Percentiles rank a stretch among this genome's conserved stretches.
phyloP scores from a whole-genome alignment of 108 stramenopile genomes.

The Skeletonema menzelii region DNA sequence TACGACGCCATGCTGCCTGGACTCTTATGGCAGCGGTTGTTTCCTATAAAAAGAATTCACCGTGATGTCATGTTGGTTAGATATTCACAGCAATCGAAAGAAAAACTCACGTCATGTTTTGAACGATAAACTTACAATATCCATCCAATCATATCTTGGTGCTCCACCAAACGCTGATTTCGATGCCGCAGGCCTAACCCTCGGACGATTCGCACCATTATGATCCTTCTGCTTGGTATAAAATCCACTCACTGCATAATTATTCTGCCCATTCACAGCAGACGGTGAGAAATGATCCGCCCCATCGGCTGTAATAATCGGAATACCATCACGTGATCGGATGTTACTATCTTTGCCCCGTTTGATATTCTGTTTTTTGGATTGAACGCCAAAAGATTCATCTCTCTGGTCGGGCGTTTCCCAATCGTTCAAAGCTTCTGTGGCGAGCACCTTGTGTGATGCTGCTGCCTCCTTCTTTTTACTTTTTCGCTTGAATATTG shows the following conservation, averaged over 20 bases:
- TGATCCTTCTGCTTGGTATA: conserved; percentile 21
- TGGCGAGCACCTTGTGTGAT: not conserved
- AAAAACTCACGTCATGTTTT: not conserved
- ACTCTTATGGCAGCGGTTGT: conserved; percentile 71
- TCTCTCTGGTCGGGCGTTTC: not conserved
- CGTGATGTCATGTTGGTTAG: not conserved
- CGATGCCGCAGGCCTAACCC: conserved; percentile 55
- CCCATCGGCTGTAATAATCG: conserved; percentile 36
- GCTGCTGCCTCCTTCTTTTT: not conserved
- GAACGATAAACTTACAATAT: conserved; percentile 82
- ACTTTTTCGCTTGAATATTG: conserved; percentile 31
- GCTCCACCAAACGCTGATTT: conserved; percentile 75
- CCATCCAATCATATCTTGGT: conserved; percentile 89
- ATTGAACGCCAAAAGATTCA: not conserved
- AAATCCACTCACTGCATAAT: conserved; percentile 8
- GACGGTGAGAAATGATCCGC: conserved; percentile 41
- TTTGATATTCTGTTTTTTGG: not conserved
- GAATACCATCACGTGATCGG: conserved; percentile 38
- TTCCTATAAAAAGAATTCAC: conserved; percentile 46
- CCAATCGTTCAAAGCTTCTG: not conserved
- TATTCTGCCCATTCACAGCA: conserved; percentile 14
- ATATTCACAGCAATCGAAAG: not conserved
- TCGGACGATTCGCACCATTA: conserved; percentile 21
- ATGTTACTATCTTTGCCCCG: conserved; percentile 20
- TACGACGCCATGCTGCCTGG: conserved; percentile 69